Evolutionary conservation across 148 eudicot genomes (phyloP).

Genomic region (Arctostaphylos glauca): DNA sequence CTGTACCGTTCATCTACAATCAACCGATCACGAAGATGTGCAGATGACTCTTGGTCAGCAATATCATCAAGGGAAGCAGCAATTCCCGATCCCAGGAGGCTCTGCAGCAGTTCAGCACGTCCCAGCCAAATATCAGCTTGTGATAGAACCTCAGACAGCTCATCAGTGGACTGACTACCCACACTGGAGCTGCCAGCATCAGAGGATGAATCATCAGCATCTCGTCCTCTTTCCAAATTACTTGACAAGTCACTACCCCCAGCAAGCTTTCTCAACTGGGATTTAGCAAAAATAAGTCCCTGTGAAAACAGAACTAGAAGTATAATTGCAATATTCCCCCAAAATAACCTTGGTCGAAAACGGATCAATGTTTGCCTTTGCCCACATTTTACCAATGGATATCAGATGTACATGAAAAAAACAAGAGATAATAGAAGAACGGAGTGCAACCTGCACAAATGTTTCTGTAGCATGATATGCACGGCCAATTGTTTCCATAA

Average conservation of each 20-base stretch:
- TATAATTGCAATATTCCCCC: conserved; percentile 5
- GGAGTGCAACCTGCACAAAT: conserved; percentile 72
- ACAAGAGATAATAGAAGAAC: background rate
- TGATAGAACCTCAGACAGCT: conserved; percentile 66
- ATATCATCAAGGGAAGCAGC: conserved; percentile 98
- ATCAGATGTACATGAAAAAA: background rate
- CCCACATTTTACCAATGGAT: background rate
- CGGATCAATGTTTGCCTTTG: background rate
- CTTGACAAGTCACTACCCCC: conserved; percentile 58
- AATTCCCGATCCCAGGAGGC: conserved; percentile 92
- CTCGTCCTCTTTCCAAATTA: conserved; percentile 66
- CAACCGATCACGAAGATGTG: conserved; percentile 85
- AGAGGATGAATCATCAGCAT: conserved; percentile 79
- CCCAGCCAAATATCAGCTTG: conserved; percentile 87
- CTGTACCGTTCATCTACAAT: conserved; percentile 80
- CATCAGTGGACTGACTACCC: conserved; percentile 72
- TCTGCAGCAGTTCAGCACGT: conserved; percentile 91
- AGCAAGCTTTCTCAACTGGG: conserved; percentile 71
- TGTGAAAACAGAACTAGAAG: conserved; percentile 29
- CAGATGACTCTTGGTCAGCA: conserved; percentile 88
- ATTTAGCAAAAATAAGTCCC: conserved; percentile 82
- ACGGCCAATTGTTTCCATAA: conserved; percentile 88
- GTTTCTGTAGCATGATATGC: conserved; percentile 97
- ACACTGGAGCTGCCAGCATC: conserved; percentile 88
- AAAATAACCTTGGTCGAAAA: background rate